Evolutionary conservation across 1,284 basidiomycete species (phyloP).

Genomic region (Mycocalia duriaeana): DNA sequence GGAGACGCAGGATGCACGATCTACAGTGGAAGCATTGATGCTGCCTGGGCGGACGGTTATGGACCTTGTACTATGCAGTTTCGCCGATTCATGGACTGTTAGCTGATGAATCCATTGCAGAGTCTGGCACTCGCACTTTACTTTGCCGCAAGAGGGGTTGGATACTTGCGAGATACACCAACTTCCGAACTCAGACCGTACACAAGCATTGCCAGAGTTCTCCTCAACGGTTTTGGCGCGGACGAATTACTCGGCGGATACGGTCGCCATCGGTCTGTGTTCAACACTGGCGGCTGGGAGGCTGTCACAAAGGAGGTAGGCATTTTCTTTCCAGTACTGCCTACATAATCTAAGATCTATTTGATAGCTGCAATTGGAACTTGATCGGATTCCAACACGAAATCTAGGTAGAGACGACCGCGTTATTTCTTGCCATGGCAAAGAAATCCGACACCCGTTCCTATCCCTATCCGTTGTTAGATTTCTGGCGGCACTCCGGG

Average conservation of each 20-base stretch:
- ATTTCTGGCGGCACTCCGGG: constrained; percentile 71
- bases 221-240: constrained; percentile 90
- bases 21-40: constrained; percentile 72
- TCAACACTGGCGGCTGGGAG: constrained; percentile 59
- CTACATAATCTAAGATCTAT: too few relatives aligned
- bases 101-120: constrained; percentile 42
- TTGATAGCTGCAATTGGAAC: constrained; percentile 82
- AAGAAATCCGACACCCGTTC: constrained; percentile 89
- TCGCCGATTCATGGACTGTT: background rate
- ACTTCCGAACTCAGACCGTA: constrained; percentile 47
- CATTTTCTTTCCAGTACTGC: constrained; percentile 1
- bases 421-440: constrained; percentile 81
- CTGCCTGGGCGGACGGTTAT: constrained; percentile 81
- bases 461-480: constrained; percentile 75
- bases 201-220: constrained; percentile 72
- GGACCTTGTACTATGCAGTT: constrained; percentile 70
- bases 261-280: constrained; percentile 82
- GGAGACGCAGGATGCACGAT: constrained; percentile 61
- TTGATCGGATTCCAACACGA: constrained; percentile 84
- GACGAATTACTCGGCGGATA: constrained; percentile 97
- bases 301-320: constrained; percentile 77
- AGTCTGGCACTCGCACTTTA: constrained; percentile 89
- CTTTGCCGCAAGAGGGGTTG: constrained; percentile 83
- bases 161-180: constrained; percentile 40
- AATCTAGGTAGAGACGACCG: constrained; percentile 95